phyloP scores from a whole-genome alignment of 139 green algal species.

The Nannochloris sp. region DNA sequence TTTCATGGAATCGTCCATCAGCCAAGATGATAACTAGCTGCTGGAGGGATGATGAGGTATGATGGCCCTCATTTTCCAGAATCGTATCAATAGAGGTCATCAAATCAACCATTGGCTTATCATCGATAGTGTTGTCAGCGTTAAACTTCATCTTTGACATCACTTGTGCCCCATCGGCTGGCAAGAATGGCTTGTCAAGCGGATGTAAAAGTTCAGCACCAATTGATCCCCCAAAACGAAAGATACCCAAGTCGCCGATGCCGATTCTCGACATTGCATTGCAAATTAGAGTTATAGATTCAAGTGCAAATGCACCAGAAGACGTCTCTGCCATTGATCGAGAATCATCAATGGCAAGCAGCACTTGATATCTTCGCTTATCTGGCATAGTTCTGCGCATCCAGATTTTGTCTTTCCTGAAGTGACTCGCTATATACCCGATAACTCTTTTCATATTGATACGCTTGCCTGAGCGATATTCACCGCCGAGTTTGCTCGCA shows the following conservation, averaged over 20 bases:
- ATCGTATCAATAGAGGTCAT: slow-evolving; percentile 59
- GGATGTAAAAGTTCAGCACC: slow-evolving; percentile 68
- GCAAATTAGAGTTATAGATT: slow-evolving; percentile 79
- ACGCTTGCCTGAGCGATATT: slow-evolving; percentile 94
- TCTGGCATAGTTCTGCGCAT: slow-evolving; percentile 84
- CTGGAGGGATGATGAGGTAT: slow-evolving; percentile 33
- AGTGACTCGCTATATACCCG: slow-evolving; percentile 93
- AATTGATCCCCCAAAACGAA: slow-evolving; percentile 78
- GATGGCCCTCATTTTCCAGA: slow-evolving; percentile 38
- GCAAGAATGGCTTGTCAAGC: slow-evolving; percentile 76
- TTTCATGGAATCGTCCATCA: slow-evolving; percentile 96
- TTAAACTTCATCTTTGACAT: slow-evolving; percentile 58
- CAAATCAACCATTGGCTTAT: slow-evolving; percentile 82
- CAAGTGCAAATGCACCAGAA: slow-evolving; percentile 77
- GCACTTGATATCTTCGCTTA: slow-evolving; percentile 91
- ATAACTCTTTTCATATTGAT: slow-evolving; percentile 97
- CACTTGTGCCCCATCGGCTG: slow-evolving; percentile 60
- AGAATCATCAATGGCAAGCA: slow-evolving; percentile 84
- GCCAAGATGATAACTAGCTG: slow-evolving; percentile 96
- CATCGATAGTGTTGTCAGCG: slow-evolving; percentile 92
- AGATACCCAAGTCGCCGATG: slow-evolving; percentile 83
- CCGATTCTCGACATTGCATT: slow-evolving; percentile 81
- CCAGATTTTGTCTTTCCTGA: slow-evolving; percentile 99
- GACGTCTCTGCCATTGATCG: slow-evolving; percentile 87
- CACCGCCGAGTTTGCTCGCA: slow-evolving; percentile 75